Evolutionary conservation across 768 basidiomycete species (phyloP).

Genomic region (Harrya chromipes): DNA sequence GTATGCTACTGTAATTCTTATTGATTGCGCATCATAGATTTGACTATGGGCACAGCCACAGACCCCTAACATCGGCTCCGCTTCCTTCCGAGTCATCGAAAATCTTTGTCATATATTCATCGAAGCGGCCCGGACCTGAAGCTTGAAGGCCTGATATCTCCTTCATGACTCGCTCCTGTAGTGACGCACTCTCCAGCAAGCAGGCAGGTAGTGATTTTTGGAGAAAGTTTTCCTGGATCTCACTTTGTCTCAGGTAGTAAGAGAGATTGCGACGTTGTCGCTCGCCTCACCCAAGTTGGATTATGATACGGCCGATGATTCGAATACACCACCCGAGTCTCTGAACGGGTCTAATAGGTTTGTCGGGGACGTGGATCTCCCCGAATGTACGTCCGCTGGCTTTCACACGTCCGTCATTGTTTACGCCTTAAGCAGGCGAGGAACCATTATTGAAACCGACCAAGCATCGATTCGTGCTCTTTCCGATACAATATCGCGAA

Average conservation of each 20-base stretch:
- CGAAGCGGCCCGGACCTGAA: no score
- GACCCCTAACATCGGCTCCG: constrained; percentile 10
- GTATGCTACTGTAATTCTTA: no score
- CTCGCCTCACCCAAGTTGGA: neutral
- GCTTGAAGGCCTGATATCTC: no score
- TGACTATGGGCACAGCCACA: neutral
- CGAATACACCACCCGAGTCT: neutral
- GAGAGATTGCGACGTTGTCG: constrained; percentile 5
- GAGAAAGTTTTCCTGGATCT: neutral
- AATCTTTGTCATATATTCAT: neutral
- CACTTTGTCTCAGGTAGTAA: constrained; percentile 2
- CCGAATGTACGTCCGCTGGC: constrained; percentile 12
- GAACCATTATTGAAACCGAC: constrained; percentile 83
- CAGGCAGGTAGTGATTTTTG: constrained; percentile 1
- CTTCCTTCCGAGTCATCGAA: neutral
- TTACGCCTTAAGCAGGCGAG: constrained; percentile 25
- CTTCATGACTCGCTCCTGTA: neutral
- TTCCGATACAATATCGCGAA: constrained; percentile 90
- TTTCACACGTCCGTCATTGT: neutral
- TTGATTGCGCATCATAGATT: no score
- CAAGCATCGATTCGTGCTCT: constrained; percentile 81
- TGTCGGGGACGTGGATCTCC: constrained; percentile 19
- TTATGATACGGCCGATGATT: constrained; percentile 1
- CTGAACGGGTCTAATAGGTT: constrained; percentile 2
- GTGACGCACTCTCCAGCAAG: neutral